phyloP scores from a whole-genome alignment of 108 stramenopile species.

The Cyclotella atomus region DNA sequence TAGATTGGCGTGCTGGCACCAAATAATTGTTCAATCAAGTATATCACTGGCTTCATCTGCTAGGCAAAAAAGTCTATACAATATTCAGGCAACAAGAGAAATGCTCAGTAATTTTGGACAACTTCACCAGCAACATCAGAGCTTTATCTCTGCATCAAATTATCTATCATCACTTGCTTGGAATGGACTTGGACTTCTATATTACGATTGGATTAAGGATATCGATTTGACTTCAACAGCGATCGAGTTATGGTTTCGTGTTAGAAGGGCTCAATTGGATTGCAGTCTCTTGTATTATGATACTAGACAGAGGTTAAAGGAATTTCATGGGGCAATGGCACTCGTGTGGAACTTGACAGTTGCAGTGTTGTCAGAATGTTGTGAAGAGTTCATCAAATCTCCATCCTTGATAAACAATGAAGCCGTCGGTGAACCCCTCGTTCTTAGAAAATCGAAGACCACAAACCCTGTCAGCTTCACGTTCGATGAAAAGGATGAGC shows the following conservation, averaged over 20 bases:
- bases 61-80: not conserved
- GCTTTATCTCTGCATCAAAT: not conserved
- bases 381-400: not conserved
- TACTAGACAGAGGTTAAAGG: not conserved
- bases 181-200: not conserved
- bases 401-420: not conserved
- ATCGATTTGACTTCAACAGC: not conserved
- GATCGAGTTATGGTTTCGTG: not conserved
- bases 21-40: no score
- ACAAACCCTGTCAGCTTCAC: not conserved
- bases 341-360: slow-evolving; percentile 1
- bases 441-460: not conserved
- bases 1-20: no score
- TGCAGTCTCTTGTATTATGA: not conserved
- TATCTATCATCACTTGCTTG: not conserved
- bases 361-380: not conserved
- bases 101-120: not conserved
- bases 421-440: not conserved
- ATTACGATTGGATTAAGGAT: not conserved
- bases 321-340: not conserved
- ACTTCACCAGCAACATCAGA: not conserved
- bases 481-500: not conserved
- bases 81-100: not conserved
- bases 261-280: not conserved
- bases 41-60: not conserved